A percentile compares a stretch with the other conserved stretches of the same genome.
These are phyloP conservation scores for Tolypocladium album DNA, from an alignment of 2,329 filamentous ascomycete species.

Conservation along the genomic window DNA sequence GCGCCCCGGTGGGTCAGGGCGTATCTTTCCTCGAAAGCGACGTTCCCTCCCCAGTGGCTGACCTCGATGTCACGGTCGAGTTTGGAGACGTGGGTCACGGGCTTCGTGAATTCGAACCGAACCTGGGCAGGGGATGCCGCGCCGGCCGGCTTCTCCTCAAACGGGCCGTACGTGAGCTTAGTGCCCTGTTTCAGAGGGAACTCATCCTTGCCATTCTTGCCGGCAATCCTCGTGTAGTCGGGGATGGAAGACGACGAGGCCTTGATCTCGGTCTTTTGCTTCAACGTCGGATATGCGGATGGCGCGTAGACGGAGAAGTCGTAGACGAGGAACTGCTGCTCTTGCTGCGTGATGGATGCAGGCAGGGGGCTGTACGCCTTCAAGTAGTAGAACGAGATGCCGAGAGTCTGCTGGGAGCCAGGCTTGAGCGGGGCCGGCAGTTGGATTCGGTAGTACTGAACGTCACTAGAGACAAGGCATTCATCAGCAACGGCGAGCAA, in stretches of 20 bases:
- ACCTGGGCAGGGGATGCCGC: constrained; percentile 62
- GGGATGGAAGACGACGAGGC: constrained; percentile 67
- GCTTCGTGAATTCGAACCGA: constrained; percentile 93
- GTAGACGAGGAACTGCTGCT: constrained; percentile 79
- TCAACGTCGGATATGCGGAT: constrained; percentile 73
- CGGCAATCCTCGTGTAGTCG: constrained; percentile 70
- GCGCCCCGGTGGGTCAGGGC: constrained; percentile 81
- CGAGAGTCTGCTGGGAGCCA: constrained; percentile 71
- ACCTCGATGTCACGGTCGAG: constrained; percentile 90
- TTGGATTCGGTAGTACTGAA: constrained; percentile 76
- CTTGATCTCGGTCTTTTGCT: constrained; percentile 97
- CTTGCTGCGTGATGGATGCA: constrained; percentile 69
- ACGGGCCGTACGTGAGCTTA: constrained; percentile 84
- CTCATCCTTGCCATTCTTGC: constrained; percentile 46
- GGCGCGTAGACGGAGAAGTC: constrained; percentile 76
- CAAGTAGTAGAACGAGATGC: constrained; percentile 75
- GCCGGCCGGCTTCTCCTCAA: constrained; percentile 70
- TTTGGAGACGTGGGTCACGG: constrained; percentile 65
- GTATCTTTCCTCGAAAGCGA: constrained; percentile 91
- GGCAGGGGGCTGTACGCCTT: constrained; percentile 73
- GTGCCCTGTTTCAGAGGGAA: constrained; percentile 73
- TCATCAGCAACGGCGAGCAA: background rate
- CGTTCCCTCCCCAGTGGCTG: constrained; percentile 95
- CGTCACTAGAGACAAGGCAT: constrained; percentile 38
- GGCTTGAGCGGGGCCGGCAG: constrained; percentile 67